Percentiles rank a stretch among this genome's conserved stretches.
Evolutionary conservation across 2,329 filamentous ascomycete genomes (phyloP).

Genomic region (Ceratocystis lukuohia): DNA sequence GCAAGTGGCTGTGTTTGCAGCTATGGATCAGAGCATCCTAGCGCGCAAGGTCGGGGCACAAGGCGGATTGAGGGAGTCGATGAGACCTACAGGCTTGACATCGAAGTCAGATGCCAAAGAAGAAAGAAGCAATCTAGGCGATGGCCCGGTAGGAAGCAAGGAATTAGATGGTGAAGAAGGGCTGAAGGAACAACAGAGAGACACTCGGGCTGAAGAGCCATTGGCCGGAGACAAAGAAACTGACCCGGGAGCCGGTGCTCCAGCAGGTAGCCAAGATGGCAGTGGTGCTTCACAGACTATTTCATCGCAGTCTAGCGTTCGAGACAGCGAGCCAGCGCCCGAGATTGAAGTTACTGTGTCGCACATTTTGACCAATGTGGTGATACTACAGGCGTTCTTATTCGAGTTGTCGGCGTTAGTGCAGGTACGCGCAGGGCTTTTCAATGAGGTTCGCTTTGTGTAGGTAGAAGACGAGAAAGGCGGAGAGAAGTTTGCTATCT

Average conservation of each 20-base stretch:
- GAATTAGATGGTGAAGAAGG: slow-evolving; percentile 5
- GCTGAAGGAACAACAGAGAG: not conserved
- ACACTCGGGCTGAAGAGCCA: slow-evolving; percentile 4
- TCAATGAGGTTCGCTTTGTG: slow-evolving; percentile 58
- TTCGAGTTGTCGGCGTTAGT: slow-evolving; percentile 63
- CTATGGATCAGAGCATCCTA: slow-evolving; percentile 49
- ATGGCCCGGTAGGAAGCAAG: not conserved
- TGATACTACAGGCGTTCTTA: slow-evolving; percentile 67
- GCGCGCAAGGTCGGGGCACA: slow-evolving; percentile 41
- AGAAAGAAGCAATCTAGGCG: not conserved
- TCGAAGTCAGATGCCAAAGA: slow-evolving; percentile 20
- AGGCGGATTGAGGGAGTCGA: slow-evolving; percentile 23
- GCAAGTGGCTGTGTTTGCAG: slow-evolving; percentile 48
- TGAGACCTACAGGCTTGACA: slow-evolving; percentile 23
- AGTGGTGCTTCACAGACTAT: not conserved
- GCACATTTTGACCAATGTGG: slow-evolving; percentile 65
- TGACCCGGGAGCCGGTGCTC: slow-evolving; percentile 21
- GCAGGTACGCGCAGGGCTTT: slow-evolving; percentile 60
- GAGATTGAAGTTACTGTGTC: slow-evolving; percentile 50
- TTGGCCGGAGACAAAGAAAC: slow-evolving; percentile 23
- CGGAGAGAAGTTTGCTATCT: not conserved
- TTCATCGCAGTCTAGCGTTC: not conserved
- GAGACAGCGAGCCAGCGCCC: slow-evolving; percentile 7
- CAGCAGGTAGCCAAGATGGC: slow-evolving; percentile 17
- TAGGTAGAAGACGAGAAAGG: slow-evolving; percentile 7